Conservation (phyloP, 352 stramenopile genomes). For the Globisporangium alternatum region DNA sequence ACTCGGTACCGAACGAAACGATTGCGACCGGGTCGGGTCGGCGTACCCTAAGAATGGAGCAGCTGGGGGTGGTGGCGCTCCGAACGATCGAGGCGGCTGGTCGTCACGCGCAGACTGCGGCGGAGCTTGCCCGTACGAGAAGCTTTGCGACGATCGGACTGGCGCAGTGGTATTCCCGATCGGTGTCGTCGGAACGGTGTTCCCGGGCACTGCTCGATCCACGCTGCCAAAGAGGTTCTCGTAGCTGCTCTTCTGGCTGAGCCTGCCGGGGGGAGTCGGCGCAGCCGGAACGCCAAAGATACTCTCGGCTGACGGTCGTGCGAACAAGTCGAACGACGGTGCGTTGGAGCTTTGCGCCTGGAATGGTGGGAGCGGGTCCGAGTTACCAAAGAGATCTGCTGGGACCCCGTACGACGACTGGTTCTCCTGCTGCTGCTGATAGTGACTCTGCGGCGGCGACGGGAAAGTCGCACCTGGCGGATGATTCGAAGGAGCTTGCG, state of each 20-base stretch:
- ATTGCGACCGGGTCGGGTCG: conserved; percentile 43
- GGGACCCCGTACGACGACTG: conserved; percentile 14
- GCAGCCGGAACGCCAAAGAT: conserved; percentile 38
- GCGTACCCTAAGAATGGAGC: conserved; percentile 69
- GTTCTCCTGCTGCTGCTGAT: conserved; percentile 7
- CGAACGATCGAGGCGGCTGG: conserved; percentile 9
- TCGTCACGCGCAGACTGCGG: conserved; percentile 17
- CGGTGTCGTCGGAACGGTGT: conserved; percentile 18
- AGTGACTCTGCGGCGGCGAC: neutral
- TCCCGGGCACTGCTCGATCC: conserved; percentile 12
- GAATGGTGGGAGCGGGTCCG: conserved; percentile 21
- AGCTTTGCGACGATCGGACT: conserved; percentile 40
- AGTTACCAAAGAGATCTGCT: conserved; percentile 16
- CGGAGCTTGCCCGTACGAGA: conserved; percentile 37
- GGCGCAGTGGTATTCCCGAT: neutral
- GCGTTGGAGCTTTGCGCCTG: conserved; percentile 24
- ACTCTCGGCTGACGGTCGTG: conserved; percentile 25
- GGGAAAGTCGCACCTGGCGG: neutral
- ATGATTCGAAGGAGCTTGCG: neutral
- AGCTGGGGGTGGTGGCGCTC: conserved; percentile 42
- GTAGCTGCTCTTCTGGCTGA: conserved; percentile 30
- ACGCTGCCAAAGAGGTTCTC: conserved; percentile 47
- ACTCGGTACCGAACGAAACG: conserved; percentile 22
- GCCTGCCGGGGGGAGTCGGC: conserved; percentile 22
- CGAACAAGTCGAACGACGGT: conserved; percentile 24